phyloP scores from a whole-genome alignment of 345 rosid species.

The Aquilaria sinensis region DNA sequence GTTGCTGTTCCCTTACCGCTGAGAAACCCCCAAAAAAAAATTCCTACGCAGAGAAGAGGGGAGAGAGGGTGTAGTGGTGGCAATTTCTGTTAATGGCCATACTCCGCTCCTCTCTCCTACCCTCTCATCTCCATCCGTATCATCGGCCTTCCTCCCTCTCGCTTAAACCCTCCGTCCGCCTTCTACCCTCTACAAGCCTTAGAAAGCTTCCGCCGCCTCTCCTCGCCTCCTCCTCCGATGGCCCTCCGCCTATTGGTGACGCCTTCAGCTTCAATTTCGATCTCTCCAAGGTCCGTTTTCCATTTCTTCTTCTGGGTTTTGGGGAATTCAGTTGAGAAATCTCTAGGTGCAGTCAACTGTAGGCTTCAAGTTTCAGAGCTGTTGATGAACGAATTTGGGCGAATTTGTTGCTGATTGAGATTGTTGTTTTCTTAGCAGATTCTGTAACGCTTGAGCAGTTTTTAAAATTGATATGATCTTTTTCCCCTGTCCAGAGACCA shows the following conservation, averaged over 20 bases:
- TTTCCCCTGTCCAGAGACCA: constrained; percentile 44
- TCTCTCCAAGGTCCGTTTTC: constrained; percentile 39
- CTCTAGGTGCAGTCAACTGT: background rate
- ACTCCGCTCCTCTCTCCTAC: constrained; percentile 18
- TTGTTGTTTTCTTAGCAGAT: background rate
- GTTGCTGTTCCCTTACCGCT: constrained; percentile 1
- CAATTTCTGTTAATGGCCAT: constrained; percentile 24
- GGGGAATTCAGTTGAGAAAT: no score
- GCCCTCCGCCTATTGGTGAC: constrained; percentile 47
- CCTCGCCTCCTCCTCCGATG: constrained; percentile 30
- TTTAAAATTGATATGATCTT: constrained; percentile 7
- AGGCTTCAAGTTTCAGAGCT: background rate
- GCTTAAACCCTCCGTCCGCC: background rate
- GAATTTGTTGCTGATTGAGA: background rate
- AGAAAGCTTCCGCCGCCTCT: constrained; percentile 23
- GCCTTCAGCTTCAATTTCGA: constrained; percentile 24
- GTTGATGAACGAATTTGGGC: background rate
- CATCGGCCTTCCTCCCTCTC: constrained; percentile 19
- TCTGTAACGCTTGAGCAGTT: background rate
- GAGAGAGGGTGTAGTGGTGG: constrained; percentile 16
- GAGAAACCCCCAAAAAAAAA: no score
- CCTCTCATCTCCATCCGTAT: constrained; percentile 19
- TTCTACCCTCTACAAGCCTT: constrained; percentile 10
- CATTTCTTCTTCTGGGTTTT: background rate
- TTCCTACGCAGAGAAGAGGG: constrained; percentile 6